Evolutionary conservation across 129 eudicot species (phyloP).

Genomic region (Chrysanthemum lavandulifolium): DNA sequence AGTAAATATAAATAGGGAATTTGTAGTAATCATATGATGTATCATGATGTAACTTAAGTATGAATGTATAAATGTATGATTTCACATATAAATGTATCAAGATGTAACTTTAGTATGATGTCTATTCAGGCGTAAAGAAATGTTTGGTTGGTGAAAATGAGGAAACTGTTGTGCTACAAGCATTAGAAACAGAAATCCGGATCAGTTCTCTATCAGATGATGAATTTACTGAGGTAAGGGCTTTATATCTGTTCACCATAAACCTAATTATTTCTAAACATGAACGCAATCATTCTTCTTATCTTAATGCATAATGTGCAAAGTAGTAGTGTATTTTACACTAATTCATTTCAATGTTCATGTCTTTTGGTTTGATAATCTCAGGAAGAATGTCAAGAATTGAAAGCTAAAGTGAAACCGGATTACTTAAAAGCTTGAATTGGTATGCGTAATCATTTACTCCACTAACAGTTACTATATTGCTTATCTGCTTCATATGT

Average conservation of each 20-base stretch:
- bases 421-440: slow-evolving; percentile 55
- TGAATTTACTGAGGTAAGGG: slow-evolving; percentile 64
- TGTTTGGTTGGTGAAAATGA: slow-evolving; percentile 31
- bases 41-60: slow-evolving; percentile 5
- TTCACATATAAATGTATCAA: neutral
- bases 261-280: neutral
- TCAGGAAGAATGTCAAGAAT: slow-evolving; percentile 77
- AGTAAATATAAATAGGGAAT: too few species aligned
- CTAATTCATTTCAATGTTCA: too few species aligned
- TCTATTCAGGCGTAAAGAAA: slow-evolving; percentile 46
- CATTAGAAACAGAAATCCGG: slow-evolving; percentile 46
- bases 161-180: slow-evolving; percentile 33
- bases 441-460: slow-evolving; percentile 45
- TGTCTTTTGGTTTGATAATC: neutral
- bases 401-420: slow-evolving; percentile 57
- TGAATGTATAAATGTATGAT: neutral
- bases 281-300: neutral
- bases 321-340: neutral
- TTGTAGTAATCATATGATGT: neutral
- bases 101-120: slow-evolving; percentile 11
- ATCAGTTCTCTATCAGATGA: slow-evolving; percentile 56
- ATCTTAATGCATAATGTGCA: neutral
- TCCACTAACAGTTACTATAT: neutral
- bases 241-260: neutral
- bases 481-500: slow-evolving; percentile 2